Base-by-base conservation (phyloP, 441 rosid species). In the Erodium chrysanthum region DNA sequence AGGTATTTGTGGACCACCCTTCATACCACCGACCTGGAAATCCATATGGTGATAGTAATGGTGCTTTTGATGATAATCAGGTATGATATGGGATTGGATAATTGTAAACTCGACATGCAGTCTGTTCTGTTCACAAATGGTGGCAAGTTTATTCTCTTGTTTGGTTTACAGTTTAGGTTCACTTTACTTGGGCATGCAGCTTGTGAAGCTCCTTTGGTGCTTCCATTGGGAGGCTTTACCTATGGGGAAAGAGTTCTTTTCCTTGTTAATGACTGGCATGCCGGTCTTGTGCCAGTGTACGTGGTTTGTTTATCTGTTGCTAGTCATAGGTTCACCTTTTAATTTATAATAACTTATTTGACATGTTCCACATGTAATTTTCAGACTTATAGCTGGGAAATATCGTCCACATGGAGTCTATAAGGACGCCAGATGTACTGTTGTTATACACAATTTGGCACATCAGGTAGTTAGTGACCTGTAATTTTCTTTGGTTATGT, bases 251-350 rank as follows among this genome's bases (percentile, higher is more conserved):
- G 89, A 71, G 88, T 95, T 70, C 82, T 93, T 66, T 93, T 90
- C 75, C 90, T 93, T 54, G 96, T 88, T 70, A 93, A 93, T 74
- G 98, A 93, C 84, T 93, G 98, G 98, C 98, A 93, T 75, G 91
- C 97, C 44, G 83, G 97, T 69, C 90, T 93, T 65, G 97, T 91
- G 65, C 91, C 98, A 18, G 82, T 88, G 97, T 93, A 84, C 84
- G 80, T 70, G 22, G 21, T 70, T 58, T 8, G 63, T 56, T 56
- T 20, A 56, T 56, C 61, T 20, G 59, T 20, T 56, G 61, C 61
- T 56, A 56, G 27, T 21, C 61, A 56, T 56, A 56, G 25, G 20
- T 20, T 56, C 11, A 56, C 61, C 61, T 9, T 56, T 20, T 20
- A 2, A 20, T 7, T 20, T 20, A 18, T 56, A 8, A 56, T 21